These are phyloP conservation scores for Monilinia fructicola DNA, from an alignment of 2,329 filamentous ascomycete genomes.

Conservation along the genomic window DNA sequence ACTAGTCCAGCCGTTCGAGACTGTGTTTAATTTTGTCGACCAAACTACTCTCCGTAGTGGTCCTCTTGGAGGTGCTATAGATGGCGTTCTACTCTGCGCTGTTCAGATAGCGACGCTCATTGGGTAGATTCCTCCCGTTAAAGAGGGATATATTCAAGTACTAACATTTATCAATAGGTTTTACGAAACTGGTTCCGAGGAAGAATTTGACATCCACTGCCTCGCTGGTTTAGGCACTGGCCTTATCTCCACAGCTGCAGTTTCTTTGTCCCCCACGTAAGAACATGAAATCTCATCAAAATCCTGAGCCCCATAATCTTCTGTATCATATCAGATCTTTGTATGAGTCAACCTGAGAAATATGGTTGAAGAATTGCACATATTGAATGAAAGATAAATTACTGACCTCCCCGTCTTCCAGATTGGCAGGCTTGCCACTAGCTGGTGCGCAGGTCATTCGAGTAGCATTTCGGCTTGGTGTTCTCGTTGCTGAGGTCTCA, in stretches of 20 bases:
- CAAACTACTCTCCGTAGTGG: slow-evolving; percentile 44
- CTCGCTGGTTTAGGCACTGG: slow-evolving; percentile 49
- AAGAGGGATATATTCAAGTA: not conserved
- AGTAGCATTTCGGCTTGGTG: slow-evolving; percentile 49
- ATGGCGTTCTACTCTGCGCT: slow-evolving; percentile 46
- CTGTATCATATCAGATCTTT: not conserved
- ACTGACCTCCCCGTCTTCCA: slow-evolving; percentile 33
- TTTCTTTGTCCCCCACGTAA: slow-evolving; percentile 39
- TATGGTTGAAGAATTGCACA: not conserved
- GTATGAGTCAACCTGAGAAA: not conserved
- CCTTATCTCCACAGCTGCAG: slow-evolving; percentile 45
- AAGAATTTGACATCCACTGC: slow-evolving; percentile 32
- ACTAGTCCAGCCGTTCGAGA: slow-evolving; percentile 44
- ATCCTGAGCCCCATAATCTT: not conserved
- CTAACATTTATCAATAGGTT: not conserved
- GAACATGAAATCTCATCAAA: not conserved
- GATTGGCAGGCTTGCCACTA: slow-evolving; percentile 44
- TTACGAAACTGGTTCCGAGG: not conserved
- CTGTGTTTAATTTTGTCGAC: slow-evolving; percentile 42
- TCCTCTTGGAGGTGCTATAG: slow-evolving; percentile 46
- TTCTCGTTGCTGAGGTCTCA: slow-evolving; percentile 47
- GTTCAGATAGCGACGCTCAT: slow-evolving; percentile 47
- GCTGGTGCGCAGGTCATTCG: slow-evolving; percentile 47
- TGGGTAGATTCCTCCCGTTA: slow-evolving; percentile 40
- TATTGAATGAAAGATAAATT: not conserved